These are phyloP conservation scores for Saccharomycopsis babjevae DNA, from an alignment of 805 yeast genomes.

Conservation along the genomic window DNA sequence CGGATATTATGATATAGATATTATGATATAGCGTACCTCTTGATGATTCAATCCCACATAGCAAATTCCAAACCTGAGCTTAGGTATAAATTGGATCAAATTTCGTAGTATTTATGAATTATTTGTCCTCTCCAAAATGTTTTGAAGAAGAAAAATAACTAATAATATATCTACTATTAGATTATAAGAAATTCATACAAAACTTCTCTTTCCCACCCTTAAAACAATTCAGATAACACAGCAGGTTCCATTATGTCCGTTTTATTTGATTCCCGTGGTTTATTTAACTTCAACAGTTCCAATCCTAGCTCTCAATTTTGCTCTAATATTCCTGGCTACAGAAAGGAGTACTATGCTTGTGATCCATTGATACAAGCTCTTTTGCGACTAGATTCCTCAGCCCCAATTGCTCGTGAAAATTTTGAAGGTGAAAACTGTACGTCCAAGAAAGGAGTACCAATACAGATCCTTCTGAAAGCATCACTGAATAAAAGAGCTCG, in stretches of 20 bases:
- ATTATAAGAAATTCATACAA: too few relatives aligned
- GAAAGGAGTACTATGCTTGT: background rate
- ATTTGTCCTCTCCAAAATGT: background rate
- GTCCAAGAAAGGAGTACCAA: background rate
- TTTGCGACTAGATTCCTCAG: background rate
- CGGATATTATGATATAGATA: background rate
- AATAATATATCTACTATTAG: too few relatives aligned
- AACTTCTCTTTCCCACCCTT: background rate
- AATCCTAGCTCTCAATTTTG: background rate
- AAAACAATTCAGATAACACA: too few relatives aligned
- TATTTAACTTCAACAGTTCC: background rate
- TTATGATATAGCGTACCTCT: too few relatives aligned
- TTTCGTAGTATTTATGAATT: background rate
- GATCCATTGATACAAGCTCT: background rate
- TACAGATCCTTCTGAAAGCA: too few relatives aligned
- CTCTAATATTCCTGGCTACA: background rate
- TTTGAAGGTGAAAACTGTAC: background rate
- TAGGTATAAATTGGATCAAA: background rate
- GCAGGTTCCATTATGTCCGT: background rate
- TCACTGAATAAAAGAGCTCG: background rate
- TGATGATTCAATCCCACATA: too few relatives aligned
- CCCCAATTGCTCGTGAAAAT: background rate
- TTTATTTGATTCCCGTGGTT: background rate
- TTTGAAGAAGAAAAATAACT: background rate
- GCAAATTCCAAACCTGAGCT: background rate